Conservation (phyloP, 2,329 filamentous ascomycete genomes). For the Xylariaceae sp. region DNA sequence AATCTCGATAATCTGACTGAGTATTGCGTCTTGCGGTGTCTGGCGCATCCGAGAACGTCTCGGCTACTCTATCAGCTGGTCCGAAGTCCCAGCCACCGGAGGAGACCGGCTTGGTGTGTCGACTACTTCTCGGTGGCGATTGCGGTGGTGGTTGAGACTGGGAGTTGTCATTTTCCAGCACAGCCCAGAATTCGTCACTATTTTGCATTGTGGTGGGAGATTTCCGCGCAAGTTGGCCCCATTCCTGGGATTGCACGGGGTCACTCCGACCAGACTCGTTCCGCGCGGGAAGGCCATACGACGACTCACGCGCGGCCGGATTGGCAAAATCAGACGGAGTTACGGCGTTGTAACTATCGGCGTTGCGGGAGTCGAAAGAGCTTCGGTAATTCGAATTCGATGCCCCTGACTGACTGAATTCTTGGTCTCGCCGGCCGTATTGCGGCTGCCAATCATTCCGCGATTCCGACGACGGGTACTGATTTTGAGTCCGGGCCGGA, state of each 20-base stretch:
- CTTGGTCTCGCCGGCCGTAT: neutral
- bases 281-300: too few species aligned
- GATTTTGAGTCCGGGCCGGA: neutral
- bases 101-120: neutral
- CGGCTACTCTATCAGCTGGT: neutral
- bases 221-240: slow-evolving; percentile 15
- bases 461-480: neutral
- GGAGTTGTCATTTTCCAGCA: neutral
- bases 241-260: slow-evolving; percentile 8
- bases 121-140: neutral
- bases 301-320: neutral
- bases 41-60: neutral
- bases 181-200: neutral
- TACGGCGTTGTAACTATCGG: too few species aligned
- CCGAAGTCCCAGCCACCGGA: neutral
- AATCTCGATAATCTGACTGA: neutral
- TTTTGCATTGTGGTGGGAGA: neutral
- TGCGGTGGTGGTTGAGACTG: neutral
- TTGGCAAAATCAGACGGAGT: neutral
- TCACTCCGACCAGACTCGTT: too few species aligned
- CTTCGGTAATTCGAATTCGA: neutral
- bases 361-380: neutral
- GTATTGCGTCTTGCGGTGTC: neutral
- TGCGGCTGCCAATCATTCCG: neutral
- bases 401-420: neutral